Evolutionary conservation across 2,329 filamentous ascomycete genomes (phyloP).

Genomic region (Colletotrichum kahawae): DNA sequence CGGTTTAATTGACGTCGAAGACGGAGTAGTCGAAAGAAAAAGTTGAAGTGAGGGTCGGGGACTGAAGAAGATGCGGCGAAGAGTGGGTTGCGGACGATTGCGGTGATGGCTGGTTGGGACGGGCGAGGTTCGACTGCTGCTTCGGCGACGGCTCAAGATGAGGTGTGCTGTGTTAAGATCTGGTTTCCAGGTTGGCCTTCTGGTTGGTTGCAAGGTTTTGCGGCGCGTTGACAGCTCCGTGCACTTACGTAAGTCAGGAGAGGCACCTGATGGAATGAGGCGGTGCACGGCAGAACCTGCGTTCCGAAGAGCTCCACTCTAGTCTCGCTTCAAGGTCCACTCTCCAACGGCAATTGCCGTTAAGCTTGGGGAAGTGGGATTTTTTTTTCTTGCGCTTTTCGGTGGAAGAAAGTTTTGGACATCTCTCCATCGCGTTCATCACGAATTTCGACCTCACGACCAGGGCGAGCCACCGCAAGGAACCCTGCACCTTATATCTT

Average conservation of each 20-base stretch:
- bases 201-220: constrained; percentile 48
- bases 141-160: constrained; percentile 20
- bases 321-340: neutral
- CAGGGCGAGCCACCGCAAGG: constrained; percentile 68
- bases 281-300: neutral
- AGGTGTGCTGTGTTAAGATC: constrained; percentile 36
- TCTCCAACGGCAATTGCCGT: constrained; percentile 6
- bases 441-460: constrained; percentile 18
- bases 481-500: constrained; percentile 49
- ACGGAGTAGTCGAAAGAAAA: constrained; percentile 15
- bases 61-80: constrained; percentile 16
- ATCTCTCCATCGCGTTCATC: neutral
- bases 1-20: constrained; percentile 33
- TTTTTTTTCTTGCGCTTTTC: constrained; percentile 18
- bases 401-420: neutral
- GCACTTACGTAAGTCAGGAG: constrained; percentile 17
- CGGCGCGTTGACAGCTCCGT: constrained; percentile 34
- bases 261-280: neutral
- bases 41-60: neutral
- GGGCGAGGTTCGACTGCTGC: constrained; percentile 21
- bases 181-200: constrained; percentile 41
- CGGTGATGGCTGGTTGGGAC: constrained; percentile 2
- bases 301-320: neutral
- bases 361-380: constrained; percentile 18
- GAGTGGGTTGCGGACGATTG: constrained; percentile 17